Conservation (phyloP, 768 basidiomycete genomes). For the Mycena polygramma region DNA sequence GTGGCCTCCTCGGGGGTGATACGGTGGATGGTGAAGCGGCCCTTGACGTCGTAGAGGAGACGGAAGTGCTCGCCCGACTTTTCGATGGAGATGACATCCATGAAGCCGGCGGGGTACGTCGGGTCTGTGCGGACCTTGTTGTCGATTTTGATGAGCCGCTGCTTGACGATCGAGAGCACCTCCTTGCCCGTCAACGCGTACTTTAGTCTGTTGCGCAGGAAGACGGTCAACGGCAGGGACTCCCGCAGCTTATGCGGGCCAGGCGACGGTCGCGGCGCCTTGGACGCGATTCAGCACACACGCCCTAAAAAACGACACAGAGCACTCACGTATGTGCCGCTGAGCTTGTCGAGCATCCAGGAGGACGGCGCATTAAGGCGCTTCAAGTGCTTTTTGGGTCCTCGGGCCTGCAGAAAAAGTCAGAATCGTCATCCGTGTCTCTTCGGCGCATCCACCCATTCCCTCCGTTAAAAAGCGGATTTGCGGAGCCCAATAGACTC, state of each 20-base stretch:
- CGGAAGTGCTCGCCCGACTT: slow-evolving; percentile 99
- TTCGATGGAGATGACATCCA: slow-evolving; percentile 98
- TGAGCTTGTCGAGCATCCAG: slow-evolving; percentile 99
- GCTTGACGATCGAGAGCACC: slow-evolving; percentile 94
- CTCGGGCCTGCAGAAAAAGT: slow-evolving; percentile 77
- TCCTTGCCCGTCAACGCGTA: slow-evolving; percentile 98
- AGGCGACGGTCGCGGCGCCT: slow-evolving; percentile 97
- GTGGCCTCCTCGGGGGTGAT: slow-evolving; percentile 97
- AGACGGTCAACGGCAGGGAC: slow-evolving; percentile 95
- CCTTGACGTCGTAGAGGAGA: slow-evolving; percentile 98
- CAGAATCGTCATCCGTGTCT: slow-evolving; percentile 53
- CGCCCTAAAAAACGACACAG: background rate
- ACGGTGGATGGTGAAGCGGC: slow-evolving; percentile 99
- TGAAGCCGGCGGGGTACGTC: slow-evolving; percentile 97
- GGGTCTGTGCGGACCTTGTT: slow-evolving; percentile 98
- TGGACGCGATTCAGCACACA: background rate
- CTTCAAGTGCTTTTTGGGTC: slow-evolving; percentile 99
- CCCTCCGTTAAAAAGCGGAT: slow-evolving; percentile 19
- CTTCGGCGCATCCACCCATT: slow-evolving; percentile 53
- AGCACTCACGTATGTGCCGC: slow-evolving; percentile 88
- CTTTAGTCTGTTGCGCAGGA: slow-evolving; percentile 99
- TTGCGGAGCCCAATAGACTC: background rate
- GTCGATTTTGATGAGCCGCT: slow-evolving; percentile 98
- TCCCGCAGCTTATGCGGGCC: slow-evolving; percentile 99
- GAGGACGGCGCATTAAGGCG: slow-evolving; percentile 96